Percentiles rank a stretch among this genome's conserved stretches.
Conservation (phyloP, 2,329 filamentous ascomycete species). For the Xylariaceae sp. region DNA sequence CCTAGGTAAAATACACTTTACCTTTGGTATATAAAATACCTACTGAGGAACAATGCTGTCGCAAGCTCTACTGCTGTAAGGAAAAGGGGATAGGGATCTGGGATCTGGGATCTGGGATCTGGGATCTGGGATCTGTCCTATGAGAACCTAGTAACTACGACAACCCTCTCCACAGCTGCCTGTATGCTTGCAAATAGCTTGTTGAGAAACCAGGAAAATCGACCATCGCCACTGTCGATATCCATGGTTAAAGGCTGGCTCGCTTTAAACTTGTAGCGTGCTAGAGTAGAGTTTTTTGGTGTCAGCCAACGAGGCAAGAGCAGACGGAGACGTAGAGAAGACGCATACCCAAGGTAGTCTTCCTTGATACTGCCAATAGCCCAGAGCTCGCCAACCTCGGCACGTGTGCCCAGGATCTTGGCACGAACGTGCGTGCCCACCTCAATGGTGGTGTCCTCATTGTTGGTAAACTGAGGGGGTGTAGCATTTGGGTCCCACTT, state of each 20-base stretch:
- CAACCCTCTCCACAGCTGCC: slow-evolving; percentile 14
- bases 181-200: slow-evolving; percentile 9
- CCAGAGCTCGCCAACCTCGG: slow-evolving; percentile 91
- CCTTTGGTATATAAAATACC: slow-evolving; percentile 18
- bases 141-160: slow-evolving; percentile 14
- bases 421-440: slow-evolving; percentile 88
- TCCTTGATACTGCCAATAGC: slow-evolving; percentile 97
- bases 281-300: slow-evolving; percentile 10
- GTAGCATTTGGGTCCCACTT: slow-evolving; percentile 94
- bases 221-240: slow-evolving; percentile 1
- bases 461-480: slow-evolving; percentile 94
- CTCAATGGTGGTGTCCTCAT: slow-evolving; percentile 89
- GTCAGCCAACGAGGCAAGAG: slow-evolving; percentile 8
- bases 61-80: slow-evolving; percentile 11
- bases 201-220: slow-evolving; percentile 3
- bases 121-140: slow-evolving; percentile 15
- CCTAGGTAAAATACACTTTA: slow-evolving; percentile 18
- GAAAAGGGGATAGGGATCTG: no score
- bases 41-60: slow-evolving; percentile 15
- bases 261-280: slow-evolving; percentile 26
- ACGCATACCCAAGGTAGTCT: slow-evolving; percentile 59
- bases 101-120: no score
- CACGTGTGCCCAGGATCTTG: slow-evolving; percentile 89
- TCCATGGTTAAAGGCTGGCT: slow-evolving; percentile 4
- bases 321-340: background rate